These are phyloP conservation scores for Aspergillus unguis DNA, from an alignment of 2,329 filamentous ascomycete species.

Conservation along the genomic window DNA sequence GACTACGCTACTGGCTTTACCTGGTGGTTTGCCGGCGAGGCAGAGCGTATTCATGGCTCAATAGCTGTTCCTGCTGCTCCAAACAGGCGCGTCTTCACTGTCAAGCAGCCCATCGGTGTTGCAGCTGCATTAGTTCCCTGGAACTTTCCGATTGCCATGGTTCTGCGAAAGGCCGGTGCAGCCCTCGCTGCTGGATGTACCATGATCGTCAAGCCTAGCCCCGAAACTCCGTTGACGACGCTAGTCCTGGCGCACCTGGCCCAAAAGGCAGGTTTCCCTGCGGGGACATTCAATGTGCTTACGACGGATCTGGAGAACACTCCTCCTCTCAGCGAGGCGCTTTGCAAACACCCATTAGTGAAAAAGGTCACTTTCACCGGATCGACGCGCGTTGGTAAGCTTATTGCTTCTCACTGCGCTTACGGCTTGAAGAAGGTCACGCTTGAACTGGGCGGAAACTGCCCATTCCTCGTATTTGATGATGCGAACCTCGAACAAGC, in stretches of 20 bases:
- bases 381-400: conserved; percentile 59
- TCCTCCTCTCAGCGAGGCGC: conserved; percentile 43
- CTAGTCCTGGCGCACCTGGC: conserved; percentile 54
- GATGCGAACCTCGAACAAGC: conserved; percentile 58
- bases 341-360: conserved; percentile 56
- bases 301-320: conserved; percentile 49
- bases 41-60: conserved; percentile 60
- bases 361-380: conserved; percentile 63
- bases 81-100: conserved; percentile 63
- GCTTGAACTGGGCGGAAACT: conserved; percentile 63
- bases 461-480: conserved; percentile 62
- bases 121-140: conserved; percentile 67
- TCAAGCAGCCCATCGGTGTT: conserved; percentile 73
- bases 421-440: conserved; percentile 63
- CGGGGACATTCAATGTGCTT: conserved; percentile 60
- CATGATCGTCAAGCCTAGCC: conserved; percentile 70
- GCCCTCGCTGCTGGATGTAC: conserved; percentile 70
- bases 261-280: conserved; percentile 54
- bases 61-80: conserved; percentile 59
- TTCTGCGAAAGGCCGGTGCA: conserved; percentile 64
- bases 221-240: conserved; percentile 61
- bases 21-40: conserved; percentile 61
- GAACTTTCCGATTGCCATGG: conserved; percentile 69
- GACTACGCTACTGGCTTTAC: conserved; percentile 55
- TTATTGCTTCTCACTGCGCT: conserved; percentile 58